Evolutionary conservation across 176 grass and related monocot species (phyloP).

Genomic region (Aegilops tauschii): DNA sequence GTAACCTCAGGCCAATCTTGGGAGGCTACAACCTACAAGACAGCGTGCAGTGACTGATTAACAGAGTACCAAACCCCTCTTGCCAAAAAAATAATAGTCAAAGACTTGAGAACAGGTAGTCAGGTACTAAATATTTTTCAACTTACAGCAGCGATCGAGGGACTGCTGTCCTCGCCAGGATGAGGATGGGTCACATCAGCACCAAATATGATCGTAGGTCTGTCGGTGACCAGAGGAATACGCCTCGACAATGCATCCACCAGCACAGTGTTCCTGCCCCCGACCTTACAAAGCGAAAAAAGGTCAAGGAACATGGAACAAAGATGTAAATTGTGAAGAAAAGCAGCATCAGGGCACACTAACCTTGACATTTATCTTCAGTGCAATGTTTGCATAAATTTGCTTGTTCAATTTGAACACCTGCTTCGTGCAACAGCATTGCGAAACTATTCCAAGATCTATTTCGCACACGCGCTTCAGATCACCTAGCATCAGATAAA

Average conservation of each 20-base stretch:
- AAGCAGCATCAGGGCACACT: neutral
- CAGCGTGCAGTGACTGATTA: neutral
- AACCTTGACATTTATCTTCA: slow-evolving; percentile 99
- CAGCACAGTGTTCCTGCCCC: slow-evolving; percentile 90
- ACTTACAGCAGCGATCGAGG: slow-evolving; percentile 85
- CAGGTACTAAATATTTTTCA: neutral
- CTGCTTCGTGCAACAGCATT: slow-evolving; percentile 88
- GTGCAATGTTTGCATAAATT: slow-evolving; percentile 83
- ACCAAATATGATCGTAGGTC: slow-evolving; percentile 89
- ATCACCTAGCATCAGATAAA: slow-evolving; percentile 49
- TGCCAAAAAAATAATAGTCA: neutral
- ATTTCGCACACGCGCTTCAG: slow-evolving; percentile 92
- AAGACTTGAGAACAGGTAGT: neutral
- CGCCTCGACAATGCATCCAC: slow-evolving; percentile 73
- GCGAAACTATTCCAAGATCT: slow-evolving; percentile 85
- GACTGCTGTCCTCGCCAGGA: slow-evolving; percentile 83
- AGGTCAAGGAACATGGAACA: slow-evolving; percentile 8
- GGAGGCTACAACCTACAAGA: slow-evolving; percentile 81
- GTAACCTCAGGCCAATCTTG: slow-evolving; percentile 98
- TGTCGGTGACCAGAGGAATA: slow-evolving; percentile 85
- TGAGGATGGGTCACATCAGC: slow-evolving; percentile 96
- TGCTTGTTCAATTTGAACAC: slow-evolving; percentile 79
- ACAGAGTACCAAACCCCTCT: neutral
- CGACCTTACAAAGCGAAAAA: slow-evolving; percentile 44
- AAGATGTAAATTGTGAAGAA: neutral